Evolutionary conservation across 306 rosid genomes (phyloP).

Genomic region (Arachis stenosperma): DNA sequence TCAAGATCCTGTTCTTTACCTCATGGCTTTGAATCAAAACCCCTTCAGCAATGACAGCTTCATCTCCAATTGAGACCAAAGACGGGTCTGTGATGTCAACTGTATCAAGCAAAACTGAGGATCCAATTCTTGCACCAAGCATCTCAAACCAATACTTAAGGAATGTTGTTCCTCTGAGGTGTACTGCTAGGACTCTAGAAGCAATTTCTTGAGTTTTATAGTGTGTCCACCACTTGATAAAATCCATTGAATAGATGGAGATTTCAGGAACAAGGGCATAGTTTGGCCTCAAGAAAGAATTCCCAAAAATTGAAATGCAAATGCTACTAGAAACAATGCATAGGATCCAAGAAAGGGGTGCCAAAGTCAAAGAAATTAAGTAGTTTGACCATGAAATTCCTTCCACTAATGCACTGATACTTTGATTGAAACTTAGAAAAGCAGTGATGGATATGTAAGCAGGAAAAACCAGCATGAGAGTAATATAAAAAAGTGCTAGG

Average conservation of each 20-base stretch:
- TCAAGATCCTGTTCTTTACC: constrained; percentile 75
- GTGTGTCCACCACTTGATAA: constrained; percentile 97
- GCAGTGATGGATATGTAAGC: constrained; percentile 67
- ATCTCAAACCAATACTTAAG: constrained; percentile 83
- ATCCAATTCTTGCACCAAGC: constrained; percentile 91
- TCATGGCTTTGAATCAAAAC: constrained; percentile 91
- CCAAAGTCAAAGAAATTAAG: constrained; percentile 53
- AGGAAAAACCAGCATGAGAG: constrained; percentile 64
- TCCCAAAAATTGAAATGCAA: constrained; percentile 72
- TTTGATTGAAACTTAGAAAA: constrained; percentile 49
- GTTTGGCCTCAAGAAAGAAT: constrained; percentile 86
- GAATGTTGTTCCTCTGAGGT: constrained; percentile 86
- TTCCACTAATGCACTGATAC: constrained; percentile 31
- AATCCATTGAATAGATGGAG: constrained; percentile 73
- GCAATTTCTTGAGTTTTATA: constrained; percentile 78
- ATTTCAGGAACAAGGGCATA: constrained; percentile 73
- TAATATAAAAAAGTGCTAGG: constrained; percentile 61
- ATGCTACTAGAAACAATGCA: constrained; percentile 79
- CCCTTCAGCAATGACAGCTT: constrained; percentile 82
- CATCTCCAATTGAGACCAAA: constrained; percentile 85
- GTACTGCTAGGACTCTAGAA: constrained; percentile 77
- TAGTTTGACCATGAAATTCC: constrained; percentile 52
- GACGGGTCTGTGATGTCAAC: constrained; percentile 91
- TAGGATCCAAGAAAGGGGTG: constrained; percentile 92
- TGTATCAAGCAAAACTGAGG: constrained; percentile 82